A percentile compares a stretch with the other conserved stretches of the same genome.
phyloP scores from a whole-genome alignment of 116 monocot species.

The Papilionanthe hybrid region DNA sequence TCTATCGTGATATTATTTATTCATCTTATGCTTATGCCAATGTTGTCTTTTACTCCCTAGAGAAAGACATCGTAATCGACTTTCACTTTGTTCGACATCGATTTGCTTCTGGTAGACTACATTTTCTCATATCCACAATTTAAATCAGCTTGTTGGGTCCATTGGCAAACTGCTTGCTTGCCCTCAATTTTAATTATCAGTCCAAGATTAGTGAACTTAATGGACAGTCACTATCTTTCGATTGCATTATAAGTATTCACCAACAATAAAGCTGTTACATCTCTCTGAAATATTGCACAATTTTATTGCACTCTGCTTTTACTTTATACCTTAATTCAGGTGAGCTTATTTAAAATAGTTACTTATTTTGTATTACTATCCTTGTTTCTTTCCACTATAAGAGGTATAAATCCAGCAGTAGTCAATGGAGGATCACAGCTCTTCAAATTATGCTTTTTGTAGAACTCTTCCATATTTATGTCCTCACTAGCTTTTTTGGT shows the following conservation, averaged over 20 bases:
- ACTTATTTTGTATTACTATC: too few species aligned
- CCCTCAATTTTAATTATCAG: neutral
- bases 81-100: slow-evolving; percentile 5
- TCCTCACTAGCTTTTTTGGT: too few species aligned
- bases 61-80: slow-evolving; percentile 12
- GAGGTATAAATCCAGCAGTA: too few species aligned
- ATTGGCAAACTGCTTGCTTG: neutral
- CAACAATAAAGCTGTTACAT: too few species aligned
- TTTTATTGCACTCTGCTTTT: too few species aligned
- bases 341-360: too few species aligned
- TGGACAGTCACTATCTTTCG: neutral
- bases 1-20: slow-evolving; percentile 14
- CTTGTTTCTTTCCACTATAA: too few species aligned
- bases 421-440: too few species aligned
- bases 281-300: too few species aligned
- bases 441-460: too few species aligned
- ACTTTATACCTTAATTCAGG: too few species aligned
- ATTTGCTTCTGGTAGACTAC: neutral
- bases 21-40: slow-evolving; percentile 1
- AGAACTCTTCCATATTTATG: too few species aligned
- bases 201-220: slow-evolving; percentile 5
- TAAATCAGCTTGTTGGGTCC: slow-evolving; percentile 4
- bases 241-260: neutral
- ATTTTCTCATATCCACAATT: neutral
- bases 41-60: slow-evolving; percentile 7